Conservation (phyloP, 257 asterid genomes). For the Scutellaria barbata region DNA sequence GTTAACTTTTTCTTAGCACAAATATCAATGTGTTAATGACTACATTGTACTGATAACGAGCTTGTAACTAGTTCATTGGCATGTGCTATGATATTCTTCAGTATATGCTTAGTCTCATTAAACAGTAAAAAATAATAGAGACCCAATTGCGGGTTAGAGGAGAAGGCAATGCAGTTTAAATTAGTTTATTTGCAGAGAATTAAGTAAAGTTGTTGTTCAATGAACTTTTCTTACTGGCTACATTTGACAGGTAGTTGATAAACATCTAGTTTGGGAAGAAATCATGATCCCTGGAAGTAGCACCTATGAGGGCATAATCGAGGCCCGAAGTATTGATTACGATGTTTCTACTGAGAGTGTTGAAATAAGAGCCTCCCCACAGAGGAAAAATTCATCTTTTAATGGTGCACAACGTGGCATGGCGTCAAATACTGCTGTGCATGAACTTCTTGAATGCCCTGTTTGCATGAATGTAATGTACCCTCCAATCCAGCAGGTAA, state of each 20-base stretch:
- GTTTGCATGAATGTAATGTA: slow-evolving; percentile 69
- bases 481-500: slow-evolving; percentile 88
- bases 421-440: slow-evolving; percentile 64
- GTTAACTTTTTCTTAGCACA: slow-evolving; percentile 4
- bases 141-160: neutral
- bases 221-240: slow-evolving; percentile 25
- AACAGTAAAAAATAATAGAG: neutral
- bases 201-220: neutral
- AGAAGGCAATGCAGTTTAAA: too few relatives aligned
- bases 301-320: slow-evolving; percentile 48
- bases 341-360: slow-evolving; percentile 54
- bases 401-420: slow-evolving; percentile 49
- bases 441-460: slow-evolving; percentile 82
- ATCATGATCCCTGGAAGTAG: slow-evolving; percentile 68
- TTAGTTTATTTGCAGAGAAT: too few relatives aligned
- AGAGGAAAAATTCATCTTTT: slow-evolving; percentile 46
- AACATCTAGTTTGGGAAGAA: slow-evolving; percentile 17
- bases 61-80: neutral
- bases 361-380: slow-evolving; percentile 53
- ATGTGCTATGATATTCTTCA: neutral
- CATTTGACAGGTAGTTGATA: slow-evolving; percentile 32
- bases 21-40: neutral
- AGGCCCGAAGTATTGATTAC: slow-evolving; percentile 47
- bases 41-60: slow-evolving; percentile 1
- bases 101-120: neutral